A percentile compares a stretch with the other conserved stretches of the same genome.
Conservation (phyloP, 31 red algal genomes). For the Porphyra umbilicalis region DNA sequence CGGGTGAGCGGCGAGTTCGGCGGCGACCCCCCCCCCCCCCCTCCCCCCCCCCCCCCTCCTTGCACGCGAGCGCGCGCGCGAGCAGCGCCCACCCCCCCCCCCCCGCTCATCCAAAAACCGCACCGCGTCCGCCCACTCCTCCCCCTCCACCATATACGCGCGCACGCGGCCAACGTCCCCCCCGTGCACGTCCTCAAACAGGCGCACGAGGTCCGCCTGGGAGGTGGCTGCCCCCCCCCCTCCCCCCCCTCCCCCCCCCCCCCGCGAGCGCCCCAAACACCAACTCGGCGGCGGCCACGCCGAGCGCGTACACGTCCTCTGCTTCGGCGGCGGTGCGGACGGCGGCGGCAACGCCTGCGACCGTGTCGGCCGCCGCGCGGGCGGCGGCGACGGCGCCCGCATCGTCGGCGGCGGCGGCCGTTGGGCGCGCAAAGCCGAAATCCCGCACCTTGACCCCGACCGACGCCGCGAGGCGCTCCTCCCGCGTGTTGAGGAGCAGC, state of each 20-base stretch:
- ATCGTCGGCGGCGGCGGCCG: conserved; percentile 14
- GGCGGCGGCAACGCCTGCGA: conserved; percentile 37
- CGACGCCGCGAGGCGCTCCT: conserved; percentile 27
- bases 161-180: conserved; percentile 26
- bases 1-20: background rate
- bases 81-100: conserved; percentile 47
- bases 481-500: conserved; percentile 69
- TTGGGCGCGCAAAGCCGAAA: conserved; percentile 51
- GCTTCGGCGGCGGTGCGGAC: conserved; percentile 26
- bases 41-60: background rate
- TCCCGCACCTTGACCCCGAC: conserved; percentile 68
- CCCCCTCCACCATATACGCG: conserved; percentile 47
- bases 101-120: conserved; percentile 42
- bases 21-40: background rate
- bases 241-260: conserved; percentile 9
- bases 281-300: conserved; percentile 51
- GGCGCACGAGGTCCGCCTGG: conserved; percentile 39
- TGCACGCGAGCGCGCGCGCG: conserved; percentile 19
- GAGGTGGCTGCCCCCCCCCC: conserved; percentile 1
- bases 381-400: conserved; percentile 32
- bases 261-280: conserved; percentile 57
- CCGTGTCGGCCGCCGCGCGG: conserved; percentile 21
- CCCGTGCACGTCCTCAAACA: conserved; percentile 68
- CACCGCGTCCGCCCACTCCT: conserved; percentile 31
- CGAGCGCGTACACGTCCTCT: conserved; percentile 68